A percentile compares a stretch with the other conserved stretches of the same genome.
These are phyloP conservation scores for Erigeron canadensis DNA, from an alignment of 129 eudicot species.

Conservation along the genomic window DNA sequence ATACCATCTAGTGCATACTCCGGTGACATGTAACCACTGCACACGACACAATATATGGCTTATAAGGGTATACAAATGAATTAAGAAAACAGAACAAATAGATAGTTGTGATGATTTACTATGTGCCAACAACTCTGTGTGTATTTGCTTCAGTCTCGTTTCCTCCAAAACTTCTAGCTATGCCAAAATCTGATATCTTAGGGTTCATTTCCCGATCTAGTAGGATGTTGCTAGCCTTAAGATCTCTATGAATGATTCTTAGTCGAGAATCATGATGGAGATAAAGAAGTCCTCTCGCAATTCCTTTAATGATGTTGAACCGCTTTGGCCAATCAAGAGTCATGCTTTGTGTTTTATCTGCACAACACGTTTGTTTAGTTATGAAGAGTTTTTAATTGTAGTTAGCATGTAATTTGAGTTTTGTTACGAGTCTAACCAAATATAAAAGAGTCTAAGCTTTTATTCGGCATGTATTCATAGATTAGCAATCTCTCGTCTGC, in stretches of 20 bases:
- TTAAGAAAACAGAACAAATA: not conserved
- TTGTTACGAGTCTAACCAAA: conserved; percentile 17
- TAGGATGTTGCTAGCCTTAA: conserved; percentile 38
- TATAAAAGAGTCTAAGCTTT: conserved; percentile 27
- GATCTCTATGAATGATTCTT: conserved; percentile 45
- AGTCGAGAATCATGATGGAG: conserved; percentile 38
- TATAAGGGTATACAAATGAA: not conserved
- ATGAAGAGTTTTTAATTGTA: not conserved
- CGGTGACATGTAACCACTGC: conserved; percentile 44
- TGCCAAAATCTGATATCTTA: conserved; percentile 44
- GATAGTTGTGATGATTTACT: not conserved
- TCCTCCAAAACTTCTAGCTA: conserved; percentile 37
- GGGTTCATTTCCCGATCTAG: conserved; percentile 39
- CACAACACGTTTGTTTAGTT: conserved; percentile 7
- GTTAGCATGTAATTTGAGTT: not conserved
- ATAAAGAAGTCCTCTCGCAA: conserved; percentile 36
- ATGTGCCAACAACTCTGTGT: conserved; percentile 36
- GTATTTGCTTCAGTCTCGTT: conserved; percentile 32
- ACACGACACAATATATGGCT: not conserved
- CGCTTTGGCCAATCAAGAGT: conserved; percentile 33
- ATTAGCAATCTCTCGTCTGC: conserved; percentile 21
- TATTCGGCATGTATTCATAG: conserved; percentile 27
- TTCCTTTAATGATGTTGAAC: conserved; percentile 33
- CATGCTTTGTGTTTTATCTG: conserved; percentile 12
- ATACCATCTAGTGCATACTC: conserved; percentile 36